Evolutionary conservation across 352 stramenopile genomes (phyloP), one percentile per base, ranked within the genome.

Genomic region (Phytopythium mirpurense): DNA sequence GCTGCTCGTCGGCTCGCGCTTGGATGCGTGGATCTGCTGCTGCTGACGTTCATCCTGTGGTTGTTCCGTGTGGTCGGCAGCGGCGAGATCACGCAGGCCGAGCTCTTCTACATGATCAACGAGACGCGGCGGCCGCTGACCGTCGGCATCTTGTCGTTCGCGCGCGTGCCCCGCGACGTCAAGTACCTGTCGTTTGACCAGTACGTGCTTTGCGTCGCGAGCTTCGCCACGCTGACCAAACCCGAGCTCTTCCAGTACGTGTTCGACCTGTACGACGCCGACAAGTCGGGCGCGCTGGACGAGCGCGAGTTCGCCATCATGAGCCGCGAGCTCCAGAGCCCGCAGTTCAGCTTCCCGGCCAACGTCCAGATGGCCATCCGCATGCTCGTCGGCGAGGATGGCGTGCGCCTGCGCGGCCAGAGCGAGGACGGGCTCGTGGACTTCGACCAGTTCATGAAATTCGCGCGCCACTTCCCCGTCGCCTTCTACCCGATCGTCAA

Each of bases 71-170:
- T n/a, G n/a, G n/a, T 50, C 16, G n/a, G 31, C 23, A 89, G 78
- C 4, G 78, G 78, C 6, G 78, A 89, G 54, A 82, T 89, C 58
- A 89, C 62, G 16, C 78, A 87, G 35, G 74, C 73, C 2, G 78
- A 89, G 55, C 86, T 89, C 44, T 89, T 83, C 56, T 86, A 70
- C 38, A 86, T 89, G 63, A 75, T 87, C 53, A 72, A 73, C 29
- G 78, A 89, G 32, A 70, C 82, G 8, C 58, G 62, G n/a, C 59
- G 76, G 0, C 65, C 71, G 12, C 56, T 89, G 47, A 86, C 75
- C 32, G 59, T 71, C 19, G 76, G 78, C 19, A 74, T 89, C 34
- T 67, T 87, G 11, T 56, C 62, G 27, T 73, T 80, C 47, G 74
- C 56, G 2, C 61, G 67, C 32, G 59, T 89, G 29, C 27, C 54